A percentile compares a stretch with the other conserved stretches of the same genome.
These are phyloP conservation scores for Chloris gayana DNA, from an alignment of 176 grass and related monocot genomes.

Conservation along the genomic window DNA sequence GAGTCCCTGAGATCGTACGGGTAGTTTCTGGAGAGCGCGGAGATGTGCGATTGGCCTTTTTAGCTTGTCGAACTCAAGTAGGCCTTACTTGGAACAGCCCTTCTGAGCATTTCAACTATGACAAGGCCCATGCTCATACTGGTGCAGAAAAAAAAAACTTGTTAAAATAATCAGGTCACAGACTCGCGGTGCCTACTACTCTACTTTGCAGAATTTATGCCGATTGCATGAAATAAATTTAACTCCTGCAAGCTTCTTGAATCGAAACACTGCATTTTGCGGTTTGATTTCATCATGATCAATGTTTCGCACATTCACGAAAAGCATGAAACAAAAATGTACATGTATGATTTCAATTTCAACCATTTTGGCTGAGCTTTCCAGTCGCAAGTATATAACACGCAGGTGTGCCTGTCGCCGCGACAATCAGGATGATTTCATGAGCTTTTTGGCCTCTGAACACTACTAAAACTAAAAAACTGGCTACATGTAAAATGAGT, in stretches of 20 bases:
- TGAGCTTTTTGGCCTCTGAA: constrained; percentile 6
- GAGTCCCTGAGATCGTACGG: not conserved
- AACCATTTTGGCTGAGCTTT: constrained; percentile 33
- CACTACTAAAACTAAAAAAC: constrained; percentile 35
- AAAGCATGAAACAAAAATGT: not conserved
- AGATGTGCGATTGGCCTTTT: not conserved
- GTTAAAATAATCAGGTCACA: no score
- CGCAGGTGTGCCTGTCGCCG: constrained; percentile 20
- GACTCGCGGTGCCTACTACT: no score
- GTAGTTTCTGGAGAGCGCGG: constrained; percentile 12
- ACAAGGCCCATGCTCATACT: not conserved
- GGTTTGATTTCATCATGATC: not conserved
- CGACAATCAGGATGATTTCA: constrained; percentile 11
- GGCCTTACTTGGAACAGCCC: not conserved
- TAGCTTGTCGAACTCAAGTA: not conserved
- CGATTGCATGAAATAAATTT: not conserved
- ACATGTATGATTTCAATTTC: constrained; percentile 33
- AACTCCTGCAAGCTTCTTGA: not conserved
- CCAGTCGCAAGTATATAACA: constrained; percentile 39
- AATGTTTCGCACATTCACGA: not conserved
- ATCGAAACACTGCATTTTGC: not conserved
- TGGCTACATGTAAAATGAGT: constrained; percentile 44
- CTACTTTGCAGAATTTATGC: not conserved
- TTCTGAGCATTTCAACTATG: not conserved
- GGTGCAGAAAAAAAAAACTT: no score